Evolutionary conservation across 1,284 basidiomycete genomes (phyloP), one percentile per base, ranked within the genome.

Genomic region (Leucoagaricus sp.): DNA sequence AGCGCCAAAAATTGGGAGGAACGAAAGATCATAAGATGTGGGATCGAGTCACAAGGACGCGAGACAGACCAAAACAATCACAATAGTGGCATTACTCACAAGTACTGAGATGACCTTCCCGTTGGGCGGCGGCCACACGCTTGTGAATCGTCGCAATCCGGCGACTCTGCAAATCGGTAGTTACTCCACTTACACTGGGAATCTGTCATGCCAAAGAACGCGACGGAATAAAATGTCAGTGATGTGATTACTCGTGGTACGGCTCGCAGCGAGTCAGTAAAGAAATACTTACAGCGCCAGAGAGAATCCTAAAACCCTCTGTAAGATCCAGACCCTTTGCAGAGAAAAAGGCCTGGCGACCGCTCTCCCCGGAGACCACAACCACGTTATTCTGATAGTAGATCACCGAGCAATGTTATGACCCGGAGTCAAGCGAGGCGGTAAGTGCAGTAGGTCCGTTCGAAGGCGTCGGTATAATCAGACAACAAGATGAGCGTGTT

Each of bases 301-400:
- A 88, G 58, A 90, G 77, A 62, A 87, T 80, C 64, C 84, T 86
- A 75, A 89, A 90, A 13, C 87, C 87, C 72, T 88, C 85, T 44
- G 84, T 86, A 53, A 90, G 78, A 69, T 90, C 87, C 60, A 90
- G 80, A 15, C 79, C 77, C 70, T 81, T 84, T 53, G 86, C 80
- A 4, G 79, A 76, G 64, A 90, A 87, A 70, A 89, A 89, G 10
- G 83, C 77, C 58, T 80, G 79, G 57, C 87, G 77, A n/a, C 82
- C 87, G 36, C 75, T 76, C 66, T 88, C 85, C 50, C 88, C 88
- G 41, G 87, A 90, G 38, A 90, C 79, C 29, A 86, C 86, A 50
- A 89, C 75, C 59, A 88, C 85, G 8, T 78, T 83, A 61, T 86
- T 81, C 87, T 89, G 13, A 36, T 42, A 33, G 34, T 31, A 50